Conservation (phyloP, 768 basidiomycete species). For the Lactifluus piperatus region DNA sequence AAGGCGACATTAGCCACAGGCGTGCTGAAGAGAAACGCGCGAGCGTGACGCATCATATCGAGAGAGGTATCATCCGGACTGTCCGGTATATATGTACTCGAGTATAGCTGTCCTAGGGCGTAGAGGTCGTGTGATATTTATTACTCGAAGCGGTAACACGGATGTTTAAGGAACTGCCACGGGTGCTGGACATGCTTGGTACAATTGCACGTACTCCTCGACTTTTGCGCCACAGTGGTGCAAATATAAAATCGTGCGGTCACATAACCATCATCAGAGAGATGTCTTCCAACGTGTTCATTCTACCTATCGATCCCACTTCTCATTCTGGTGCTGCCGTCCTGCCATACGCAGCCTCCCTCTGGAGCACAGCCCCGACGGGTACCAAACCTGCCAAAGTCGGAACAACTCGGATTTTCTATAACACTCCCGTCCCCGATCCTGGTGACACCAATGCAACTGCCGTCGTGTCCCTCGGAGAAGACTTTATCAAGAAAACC, state of each 20-base stretch:
- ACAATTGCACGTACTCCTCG: background rate
- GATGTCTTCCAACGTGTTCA: slow-evolving; percentile 47
- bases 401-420: slow-evolving; percentile 59
- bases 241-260: slow-evolving; percentile 18
- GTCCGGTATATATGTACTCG: too few species aligned
- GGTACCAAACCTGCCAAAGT: slow-evolving; percentile 40
- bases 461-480: slow-evolving; percentile 51
- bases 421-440: slow-evolving; percentile 37
- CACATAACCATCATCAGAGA: background rate
- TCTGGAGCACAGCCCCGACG: slow-evolving; percentile 46
- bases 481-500: slow-evolving; percentile 39
- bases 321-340: slow-evolving; percentile 25
- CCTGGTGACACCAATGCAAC: slow-evolving; percentile 32
- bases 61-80: too few species aligned
- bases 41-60: slow-evolving; percentile 12
- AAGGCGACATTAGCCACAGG: background rate
- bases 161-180: background rate
- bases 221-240: slow-evolving; percentile 1
- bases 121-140: background rate
- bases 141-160: background rate
- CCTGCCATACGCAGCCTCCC: slow-evolving; percentile 34
- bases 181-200: background rate
- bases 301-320: slow-evolving; percentile 50
- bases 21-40: background rate
- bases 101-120: background rate